phyloP scores from a whole-genome alignment of 2,329 filamentous ascomycete genomes.

The Aspergillus latus region DNA sequence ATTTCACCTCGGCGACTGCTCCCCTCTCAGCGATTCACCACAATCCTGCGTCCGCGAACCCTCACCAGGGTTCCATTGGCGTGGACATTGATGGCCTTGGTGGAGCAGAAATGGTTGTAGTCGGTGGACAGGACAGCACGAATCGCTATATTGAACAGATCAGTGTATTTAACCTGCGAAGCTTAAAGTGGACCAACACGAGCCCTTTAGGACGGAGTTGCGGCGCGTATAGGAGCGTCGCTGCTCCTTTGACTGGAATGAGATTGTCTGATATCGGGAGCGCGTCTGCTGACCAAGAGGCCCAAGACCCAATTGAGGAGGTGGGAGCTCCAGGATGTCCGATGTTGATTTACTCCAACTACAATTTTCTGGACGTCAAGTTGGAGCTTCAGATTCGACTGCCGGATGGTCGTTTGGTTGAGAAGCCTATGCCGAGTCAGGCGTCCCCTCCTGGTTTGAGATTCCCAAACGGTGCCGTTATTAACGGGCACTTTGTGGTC shows the following conservation, averaged over 20 bases:
- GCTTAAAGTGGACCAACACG: constrained; percentile 92
- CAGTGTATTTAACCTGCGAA: constrained; percentile 94
- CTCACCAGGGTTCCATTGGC: constrained; percentile 84
- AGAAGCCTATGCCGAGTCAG: constrained; percentile 78
- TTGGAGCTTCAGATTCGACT: constrained; percentile 86
- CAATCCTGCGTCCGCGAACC: constrained; percentile 77
- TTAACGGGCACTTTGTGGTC: constrained; percentile 95
- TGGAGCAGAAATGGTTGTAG: constrained; percentile 94
- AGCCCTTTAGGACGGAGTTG: constrained; percentile 86
- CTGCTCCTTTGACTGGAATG: constrained; percentile 68
- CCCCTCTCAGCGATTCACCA: constrained; percentile 85
- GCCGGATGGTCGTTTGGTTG: constrained; percentile 77
- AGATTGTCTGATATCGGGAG: constrained; percentile 47
- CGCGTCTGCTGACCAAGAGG: constrained; percentile 40
- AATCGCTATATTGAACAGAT: constrained; percentile 99
- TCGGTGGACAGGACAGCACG: constrained; percentile 93
- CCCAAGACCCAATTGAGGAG: constrained; percentile 33
- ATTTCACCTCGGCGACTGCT: constrained; percentile 80
- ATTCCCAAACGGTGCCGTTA: constrained; percentile 93
- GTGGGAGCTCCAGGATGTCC: constrained; percentile 49
- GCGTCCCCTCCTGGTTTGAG: constrained; percentile 89
- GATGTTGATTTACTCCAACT: constrained; percentile 98
- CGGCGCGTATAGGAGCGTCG: constrained; percentile 93
- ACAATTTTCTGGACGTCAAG: constrained; percentile 97
- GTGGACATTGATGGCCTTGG: constrained; percentile 87